Evolutionary conservation across 176 grass and related monocot genomes (phyloP).

Genomic region (Oropetium thomaeum): DNA sequence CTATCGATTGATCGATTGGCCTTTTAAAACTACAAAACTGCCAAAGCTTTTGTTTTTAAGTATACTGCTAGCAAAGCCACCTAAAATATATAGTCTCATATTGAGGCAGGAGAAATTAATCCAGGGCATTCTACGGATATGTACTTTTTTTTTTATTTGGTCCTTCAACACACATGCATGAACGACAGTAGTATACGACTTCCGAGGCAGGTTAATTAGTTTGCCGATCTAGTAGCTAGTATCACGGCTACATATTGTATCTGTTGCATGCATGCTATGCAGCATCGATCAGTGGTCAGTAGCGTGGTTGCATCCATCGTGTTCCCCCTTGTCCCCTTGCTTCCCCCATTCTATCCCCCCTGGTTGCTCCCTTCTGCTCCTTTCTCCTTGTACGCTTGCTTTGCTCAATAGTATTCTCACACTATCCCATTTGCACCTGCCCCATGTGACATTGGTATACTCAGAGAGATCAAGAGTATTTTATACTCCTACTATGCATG

Average conservation of each 20-base stretch:
- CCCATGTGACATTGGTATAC: slow-evolving; percentile 39
- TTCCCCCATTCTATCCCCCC: background rate
- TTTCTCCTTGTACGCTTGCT: slow-evolving; percentile 37
- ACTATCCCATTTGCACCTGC: background rate
- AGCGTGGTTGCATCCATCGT: background rate
- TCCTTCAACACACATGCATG: too few relatives aligned
- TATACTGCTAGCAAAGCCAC: background rate
- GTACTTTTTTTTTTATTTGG: too few relatives aligned
- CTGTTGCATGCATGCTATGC: background rate
- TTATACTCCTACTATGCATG: background rate
- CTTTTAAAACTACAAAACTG: too few relatives aligned
- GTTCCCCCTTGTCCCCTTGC: slow-evolving; percentile 31
- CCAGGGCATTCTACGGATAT: background rate
- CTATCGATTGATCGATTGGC: background rate
- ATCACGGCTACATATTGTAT: background rate
- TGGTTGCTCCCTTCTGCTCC: background rate
- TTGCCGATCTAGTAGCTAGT: too few relatives aligned
- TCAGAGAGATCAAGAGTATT: too few relatives aligned
- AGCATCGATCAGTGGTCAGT: background rate
- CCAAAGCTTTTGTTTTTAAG: background rate
- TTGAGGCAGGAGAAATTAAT: background rate
- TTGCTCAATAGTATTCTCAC: background rate
- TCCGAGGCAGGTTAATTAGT: background rate
- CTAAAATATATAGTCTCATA: background rate
- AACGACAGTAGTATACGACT: background rate